Conservation (phyloP, 768 basidiomycete species). For the Suillus lakei region DNA sequence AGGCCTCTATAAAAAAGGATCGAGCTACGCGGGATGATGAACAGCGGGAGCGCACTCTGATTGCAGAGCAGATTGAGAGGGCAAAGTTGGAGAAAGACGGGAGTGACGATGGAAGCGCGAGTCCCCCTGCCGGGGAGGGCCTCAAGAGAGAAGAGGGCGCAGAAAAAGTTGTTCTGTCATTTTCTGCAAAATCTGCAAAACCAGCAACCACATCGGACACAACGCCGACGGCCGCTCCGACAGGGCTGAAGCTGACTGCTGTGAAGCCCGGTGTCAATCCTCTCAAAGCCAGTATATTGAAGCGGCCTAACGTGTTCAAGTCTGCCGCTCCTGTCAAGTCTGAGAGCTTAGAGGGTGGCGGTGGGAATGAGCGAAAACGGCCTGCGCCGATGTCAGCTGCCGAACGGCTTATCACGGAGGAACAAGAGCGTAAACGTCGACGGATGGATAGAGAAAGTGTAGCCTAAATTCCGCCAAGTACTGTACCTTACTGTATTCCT, state of each 20-base stretch:
- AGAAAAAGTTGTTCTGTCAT: constrained; percentile 78
- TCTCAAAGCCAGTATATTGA: constrained; percentile 70
- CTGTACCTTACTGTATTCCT: constrained; percentile 14
- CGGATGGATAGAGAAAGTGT: constrained; percentile 61
- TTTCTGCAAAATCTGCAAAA: constrained; percentile 70
- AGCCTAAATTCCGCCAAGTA: constrained; percentile 11
- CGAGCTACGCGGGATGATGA: constrained; percentile 91
- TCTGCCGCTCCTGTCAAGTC: constrained; percentile 40
- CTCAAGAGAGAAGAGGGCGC: constrained; percentile 73
- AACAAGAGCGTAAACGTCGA: constrained; percentile 87
- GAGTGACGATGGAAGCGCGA: constrained; percentile 33
- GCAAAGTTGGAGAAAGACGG: constrained; percentile 61
- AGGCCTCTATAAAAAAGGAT: constrained; percentile 91
- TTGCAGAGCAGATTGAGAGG: constrained; percentile 93
- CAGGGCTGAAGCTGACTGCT: constrained; percentile 64
- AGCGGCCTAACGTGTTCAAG: constrained; percentile 80
- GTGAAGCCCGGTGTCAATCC: constrained; percentile 52
- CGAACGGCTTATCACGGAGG: constrained; percentile 86
- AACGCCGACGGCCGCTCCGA: constrained; percentile 36
- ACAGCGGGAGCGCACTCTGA: constrained; percentile 86
- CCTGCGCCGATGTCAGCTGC: constrained; percentile 75
- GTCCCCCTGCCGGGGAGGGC: constrained; percentile 56
- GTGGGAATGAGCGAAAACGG: constrained; percentile 62
- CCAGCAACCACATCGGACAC: constrained; percentile 36
- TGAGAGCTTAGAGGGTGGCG: constrained; percentile 34